These are phyloP conservation scores for Chlamydomonas incerta DNA, from an alignment of 139 green algal species.

Conservation along the genomic window DNA sequence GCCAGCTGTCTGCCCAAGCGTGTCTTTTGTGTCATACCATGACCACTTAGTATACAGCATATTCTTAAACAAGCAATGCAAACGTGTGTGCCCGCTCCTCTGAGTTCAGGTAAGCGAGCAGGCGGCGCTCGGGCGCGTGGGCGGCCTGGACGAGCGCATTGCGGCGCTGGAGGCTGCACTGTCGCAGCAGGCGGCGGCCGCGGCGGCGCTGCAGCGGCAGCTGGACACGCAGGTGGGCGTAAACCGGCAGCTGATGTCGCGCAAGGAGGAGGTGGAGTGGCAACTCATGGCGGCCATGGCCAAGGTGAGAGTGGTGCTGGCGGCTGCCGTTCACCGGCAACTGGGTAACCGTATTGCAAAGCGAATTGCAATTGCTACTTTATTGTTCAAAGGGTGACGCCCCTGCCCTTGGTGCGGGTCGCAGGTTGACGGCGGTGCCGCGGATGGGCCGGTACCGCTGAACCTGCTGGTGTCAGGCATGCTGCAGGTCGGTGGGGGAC, in stretches of 20 bases:
- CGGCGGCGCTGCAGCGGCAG: slow-evolving; percentile 28
- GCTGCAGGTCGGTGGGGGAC: slow-evolving; percentile 33
- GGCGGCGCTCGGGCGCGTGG: slow-evolving; percentile 38
- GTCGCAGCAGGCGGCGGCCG: neutral
- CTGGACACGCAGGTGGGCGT: slow-evolving; percentile 52
- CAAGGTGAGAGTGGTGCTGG: slow-evolving; percentile 10
- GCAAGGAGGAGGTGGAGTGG: slow-evolving; percentile 74
- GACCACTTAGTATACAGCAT: no score
- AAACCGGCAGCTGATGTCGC: slow-evolving; percentile 68
- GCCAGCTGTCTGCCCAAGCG: no score
- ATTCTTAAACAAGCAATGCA: no score
- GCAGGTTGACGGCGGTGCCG: slow-evolving; percentile 11
- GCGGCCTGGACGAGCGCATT: slow-evolving; percentile 44
- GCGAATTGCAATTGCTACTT: no score
- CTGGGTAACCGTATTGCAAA: no score
- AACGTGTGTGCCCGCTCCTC: no score
- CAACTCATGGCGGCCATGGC: slow-evolving; percentile 71
- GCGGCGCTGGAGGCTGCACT: slow-evolving; percentile 12
- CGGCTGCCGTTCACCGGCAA: no score
- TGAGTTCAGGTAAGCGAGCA: slow-evolving; percentile 57
- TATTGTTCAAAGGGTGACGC: no score
- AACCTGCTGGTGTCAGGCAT: slow-evolving; percentile 43
- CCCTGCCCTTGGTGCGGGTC: neutral
- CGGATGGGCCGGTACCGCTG: slow-evolving; percentile 14
- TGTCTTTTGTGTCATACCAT: no score